Percentiles rank a stretch among this genome's conserved stretches.
Evolutionary conservation across 1,284 basidiomycete genomes (phyloP).

Genomic region (Ustilago bromivora): DNA sequence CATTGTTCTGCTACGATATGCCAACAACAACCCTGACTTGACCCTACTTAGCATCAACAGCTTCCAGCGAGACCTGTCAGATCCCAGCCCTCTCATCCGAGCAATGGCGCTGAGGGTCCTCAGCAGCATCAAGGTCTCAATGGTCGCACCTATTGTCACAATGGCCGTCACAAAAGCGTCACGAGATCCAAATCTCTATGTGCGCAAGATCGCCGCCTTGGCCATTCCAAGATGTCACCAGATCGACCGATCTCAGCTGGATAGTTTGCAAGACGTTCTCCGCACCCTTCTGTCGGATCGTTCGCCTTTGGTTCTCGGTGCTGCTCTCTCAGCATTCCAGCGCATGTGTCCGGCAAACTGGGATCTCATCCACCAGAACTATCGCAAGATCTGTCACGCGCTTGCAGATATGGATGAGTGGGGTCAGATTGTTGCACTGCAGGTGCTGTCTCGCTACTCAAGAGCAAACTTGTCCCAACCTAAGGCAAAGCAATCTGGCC

Average conservation of each 20-base stretch:
- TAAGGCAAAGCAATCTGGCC: background rate
- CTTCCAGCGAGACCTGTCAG: conserved; percentile 95
- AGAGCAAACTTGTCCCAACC: conserved; percentile 71
- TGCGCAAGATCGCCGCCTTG: conserved; percentile 88
- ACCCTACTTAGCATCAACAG: conserved; percentile 97
- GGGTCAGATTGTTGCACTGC: conserved; percentile 86
- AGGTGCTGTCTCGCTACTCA: conserved; percentile 85
- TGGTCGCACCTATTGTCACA: conserved; percentile 86
- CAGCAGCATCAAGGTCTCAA: conserved; percentile 87
- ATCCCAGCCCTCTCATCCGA: conserved; percentile 84
- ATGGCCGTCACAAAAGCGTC: conserved; percentile 91
- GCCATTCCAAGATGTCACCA: conserved; percentile 83
- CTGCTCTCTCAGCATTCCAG: conserved; percentile 82
- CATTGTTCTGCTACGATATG: conserved; percentile 94
- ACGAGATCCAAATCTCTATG: conserved; percentile 89
- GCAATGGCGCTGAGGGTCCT: conserved; percentile 95
- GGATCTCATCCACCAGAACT: conserved; percentile 89
- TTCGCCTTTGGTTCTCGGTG: conserved; percentile 88
- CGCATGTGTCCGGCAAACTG: conserved; percentile 53
- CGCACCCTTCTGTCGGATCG: conserved; percentile 82
- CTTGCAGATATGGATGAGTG: conserved; percentile 94
- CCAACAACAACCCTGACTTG: conserved; percentile 80
- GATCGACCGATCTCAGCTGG: conserved; percentile 76
- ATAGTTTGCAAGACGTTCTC: conserved; percentile 81
- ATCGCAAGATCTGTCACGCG: conserved; percentile 83